Base-by-base conservation (phyloP, 371 early-diverging fungal genomes). In the Rhizomucor pusillus region DNA sequence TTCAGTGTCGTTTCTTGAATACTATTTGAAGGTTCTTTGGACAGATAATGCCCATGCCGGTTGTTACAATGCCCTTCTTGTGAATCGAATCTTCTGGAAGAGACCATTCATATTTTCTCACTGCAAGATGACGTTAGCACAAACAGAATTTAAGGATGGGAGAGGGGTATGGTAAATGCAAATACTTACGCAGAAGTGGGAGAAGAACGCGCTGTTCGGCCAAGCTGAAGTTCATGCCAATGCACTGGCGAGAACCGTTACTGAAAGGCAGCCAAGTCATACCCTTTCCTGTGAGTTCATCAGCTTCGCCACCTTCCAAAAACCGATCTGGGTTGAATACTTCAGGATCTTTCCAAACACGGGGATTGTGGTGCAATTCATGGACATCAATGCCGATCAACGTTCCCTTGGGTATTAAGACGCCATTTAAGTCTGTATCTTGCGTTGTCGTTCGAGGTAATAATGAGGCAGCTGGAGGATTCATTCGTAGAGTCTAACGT, bases 191-290 rank as follows among this genome's bases (percentile, higher is more conserved):
- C 16, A 81, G 53, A 63, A 77, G 62, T 12, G 68, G 53, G n/a
- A 79, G 54, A 9, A 75, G 41, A 10, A 83, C 59, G 5, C 56
- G 52, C 39, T 63, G 60, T 45, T 67, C 67, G 4, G 63, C 58
- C 40, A 60, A 34, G 19, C 43, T 47, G 29, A 67, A 67, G 43
- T 57, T 63, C 47, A 53, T 75, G 22, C 80, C 81, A 41, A 79
- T 70, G 46, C 84, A 83, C 54, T 75, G 64, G 46, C 82, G 39
- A 35, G 46, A 3, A 16, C 65, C 65, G 29, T 52, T 55, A 1
- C 57, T 49, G 22, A 60, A 65, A 16, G 57, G 52, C 13, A 65
- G 11, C 57, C 57, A 60, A 11, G 43, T 40, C 24, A 54, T 13
- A 12, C 53, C 54, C 33, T 25, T n/a, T 6, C 39, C 13, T 1